phyloP scores from a whole-genome alignment of 169 alveolate genomes.

The Ophryocystis elektroscirrha region DNA sequence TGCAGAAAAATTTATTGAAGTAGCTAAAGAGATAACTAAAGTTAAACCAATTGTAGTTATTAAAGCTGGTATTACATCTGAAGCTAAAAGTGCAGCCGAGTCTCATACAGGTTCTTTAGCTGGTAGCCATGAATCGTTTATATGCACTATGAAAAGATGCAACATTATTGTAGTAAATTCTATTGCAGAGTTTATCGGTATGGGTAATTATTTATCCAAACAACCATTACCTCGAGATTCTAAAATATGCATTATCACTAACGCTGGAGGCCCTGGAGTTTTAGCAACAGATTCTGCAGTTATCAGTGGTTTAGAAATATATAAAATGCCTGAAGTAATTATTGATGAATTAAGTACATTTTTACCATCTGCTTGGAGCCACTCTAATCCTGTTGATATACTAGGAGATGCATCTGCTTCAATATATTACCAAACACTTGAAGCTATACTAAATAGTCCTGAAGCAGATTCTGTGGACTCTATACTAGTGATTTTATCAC shows the following conservation, averaged over 20 bases:
- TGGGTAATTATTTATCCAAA: conserved; percentile 22
- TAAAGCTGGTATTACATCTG: conserved; percentile 44
- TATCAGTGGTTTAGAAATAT: conserved; percentile 25
- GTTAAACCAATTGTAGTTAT: conserved; percentile 38
- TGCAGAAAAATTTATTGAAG: conserved; percentile 33
- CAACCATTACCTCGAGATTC: conserved; percentile 32
- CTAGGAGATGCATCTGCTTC: conserved; percentile 47
- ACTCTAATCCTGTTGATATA: conserved; percentile 44
- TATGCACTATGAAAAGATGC: conserved; percentile 34
- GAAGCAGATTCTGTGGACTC: neutral
- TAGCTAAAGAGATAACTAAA: conserved; percentile 28
- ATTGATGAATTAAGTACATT: conserved; percentile 23
- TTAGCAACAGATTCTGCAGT: conserved; percentile 35
- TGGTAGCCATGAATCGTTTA: conserved; percentile 38
- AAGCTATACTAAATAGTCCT: neutral
- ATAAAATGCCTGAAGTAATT: conserved; percentile 18
- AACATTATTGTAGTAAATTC: conserved; percentile 37
- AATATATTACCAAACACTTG: conserved; percentile 32
- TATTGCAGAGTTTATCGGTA: conserved; percentile 37
- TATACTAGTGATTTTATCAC: neutral
- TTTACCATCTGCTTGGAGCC: conserved; percentile 41
- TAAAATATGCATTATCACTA: conserved; percentile 35
- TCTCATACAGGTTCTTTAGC: conserved; percentile 51
- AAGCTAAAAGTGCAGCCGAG: conserved; percentile 41
- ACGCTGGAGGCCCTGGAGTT: conserved; percentile 54